Conservation (phyloP, 345 rosid genomes). For the Lepidium didymum region DNA sequence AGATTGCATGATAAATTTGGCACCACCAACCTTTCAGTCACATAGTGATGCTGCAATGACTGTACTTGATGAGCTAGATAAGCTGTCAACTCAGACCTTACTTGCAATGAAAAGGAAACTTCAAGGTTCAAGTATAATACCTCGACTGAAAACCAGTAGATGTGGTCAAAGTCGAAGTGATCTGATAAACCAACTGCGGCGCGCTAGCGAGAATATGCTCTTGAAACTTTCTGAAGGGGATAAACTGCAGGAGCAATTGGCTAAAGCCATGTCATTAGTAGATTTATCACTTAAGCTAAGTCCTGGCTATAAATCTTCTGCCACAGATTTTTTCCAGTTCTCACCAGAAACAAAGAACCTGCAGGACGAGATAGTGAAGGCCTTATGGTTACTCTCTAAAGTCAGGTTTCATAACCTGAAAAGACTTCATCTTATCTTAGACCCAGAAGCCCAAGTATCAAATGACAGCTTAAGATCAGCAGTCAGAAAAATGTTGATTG, state of each 20-base stretch:
- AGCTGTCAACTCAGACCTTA: slow-evolving; percentile 46
- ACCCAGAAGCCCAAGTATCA: slow-evolving; percentile 42
- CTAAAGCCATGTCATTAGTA: slow-evolving; percentile 67
- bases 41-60: slow-evolving; percentile 36
- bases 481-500: slow-evolving; percentile 45
- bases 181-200: slow-evolving; percentile 40
- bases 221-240: slow-evolving; percentile 38
- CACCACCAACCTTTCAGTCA: slow-evolving; percentile 32
- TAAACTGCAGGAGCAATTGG: slow-evolving; percentile 49
- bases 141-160: slow-evolving; percentile 27
- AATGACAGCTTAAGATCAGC: slow-evolving; percentile 43
- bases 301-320: slow-evolving; percentile 26
- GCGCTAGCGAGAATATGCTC: slow-evolving; percentile 47
- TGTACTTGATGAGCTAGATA: slow-evolving; percentile 45
- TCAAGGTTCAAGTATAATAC: slow-evolving; percentile 35
- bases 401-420: slow-evolving; percentile 46
- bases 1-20: slow-evolving; percentile 13
- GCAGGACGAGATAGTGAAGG: slow-evolving; percentile 69
- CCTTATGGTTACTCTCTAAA: slow-evolving; percentile 44
- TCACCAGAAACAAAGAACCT: slow-evolving; percentile 46
- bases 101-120: slow-evolving; percentile 72
- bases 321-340: slow-evolving; percentile 35
- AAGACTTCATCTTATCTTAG: slow-evolving; percentile 45
- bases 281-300: slow-evolving; percentile 45
- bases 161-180: slow-evolving; percentile 31